phyloP scores from a whole-genome alignment of 1,139 yeast species.

The Fermentozyma sake region DNA sequence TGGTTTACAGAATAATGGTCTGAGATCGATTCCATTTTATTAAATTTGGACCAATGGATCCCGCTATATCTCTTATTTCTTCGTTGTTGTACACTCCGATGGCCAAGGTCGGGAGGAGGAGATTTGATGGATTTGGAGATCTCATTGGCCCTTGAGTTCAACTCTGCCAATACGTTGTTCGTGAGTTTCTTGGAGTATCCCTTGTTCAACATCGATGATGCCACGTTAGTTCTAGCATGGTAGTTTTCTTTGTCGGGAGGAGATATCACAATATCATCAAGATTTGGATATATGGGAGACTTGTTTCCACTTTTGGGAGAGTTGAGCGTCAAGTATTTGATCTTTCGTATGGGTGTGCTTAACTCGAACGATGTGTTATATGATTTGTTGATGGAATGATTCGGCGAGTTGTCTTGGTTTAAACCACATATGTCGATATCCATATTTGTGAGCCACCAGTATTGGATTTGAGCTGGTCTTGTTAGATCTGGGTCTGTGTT shows the following conservation, averaged over 20 bases:
- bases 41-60: conserved; percentile 30
- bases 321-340: conserved; percentile 27
- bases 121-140: conserved; percentile 18
- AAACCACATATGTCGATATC: conserved; percentile 1
- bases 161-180: conserved; percentile 37
- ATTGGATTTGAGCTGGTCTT: too few species aligned
- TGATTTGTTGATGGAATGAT: conserved; percentile 1
- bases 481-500: not conserved
- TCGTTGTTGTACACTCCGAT: conserved; percentile 9
- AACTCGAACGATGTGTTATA: conserved; percentile 16
- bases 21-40: conserved; percentile 40
- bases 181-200: conserved; percentile 42
- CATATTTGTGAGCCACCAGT: conserved; percentile 2
- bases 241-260: conserved; percentile 1
- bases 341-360: conserved; percentile 40
- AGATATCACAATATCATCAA: conserved; percentile 1
- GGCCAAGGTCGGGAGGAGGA: conserved; percentile 7
- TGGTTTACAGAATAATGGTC: conserved; percentile 32
- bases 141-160: conserved; percentile 32
- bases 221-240: conserved; percentile 9
- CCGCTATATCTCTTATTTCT: conserved; percentile 29
- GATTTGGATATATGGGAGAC: conserved; percentile 1
- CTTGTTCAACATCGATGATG: conserved; percentile 27
- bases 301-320: conserved; percentile 23
- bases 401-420: conserved; percentile 1